Percentiles rank a stretch among this genome's conserved stretches.
phyloP scores from a whole-genome alignment of 2,329 filamentous ascomycete genomes.

The Chrysosporium keratinophilum region DNA sequence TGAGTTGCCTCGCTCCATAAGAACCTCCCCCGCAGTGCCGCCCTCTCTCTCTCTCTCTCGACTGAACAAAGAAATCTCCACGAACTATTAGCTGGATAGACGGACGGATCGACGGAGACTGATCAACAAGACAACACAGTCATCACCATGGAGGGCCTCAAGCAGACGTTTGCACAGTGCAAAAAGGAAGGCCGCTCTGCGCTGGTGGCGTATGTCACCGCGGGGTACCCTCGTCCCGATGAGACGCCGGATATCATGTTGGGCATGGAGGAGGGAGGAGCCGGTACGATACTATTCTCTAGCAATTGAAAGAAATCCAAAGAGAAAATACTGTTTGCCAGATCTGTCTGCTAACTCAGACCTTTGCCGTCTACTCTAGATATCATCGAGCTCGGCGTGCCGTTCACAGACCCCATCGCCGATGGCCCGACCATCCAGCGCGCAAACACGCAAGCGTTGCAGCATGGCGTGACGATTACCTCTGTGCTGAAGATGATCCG shows the following conservation, averaged over 20 bases:
- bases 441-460: slow-evolving; percentile 79
- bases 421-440: slow-evolving; percentile 96
- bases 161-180: slow-evolving; percentile 47
- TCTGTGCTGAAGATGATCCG: slow-evolving; percentile 74
- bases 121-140: not conserved
- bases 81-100: not conserved
- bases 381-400: slow-evolving; percentile 88
- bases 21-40: not conserved
- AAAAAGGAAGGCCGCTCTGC: slow-evolving; percentile 57
- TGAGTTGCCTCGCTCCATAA: not conserved
- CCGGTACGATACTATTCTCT: slow-evolving; percentile 49
- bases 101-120: not conserved
- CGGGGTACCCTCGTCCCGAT: slow-evolving; percentile 75
- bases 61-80: not conserved
- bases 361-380: slow-evolving; percentile 42
- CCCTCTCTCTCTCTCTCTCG: not conserved
- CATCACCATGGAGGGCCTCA: slow-evolving; percentile 44
- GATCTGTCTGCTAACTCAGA: not conserved
- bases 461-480: slow-evolving; percentile 76
- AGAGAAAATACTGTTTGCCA: not conserved
- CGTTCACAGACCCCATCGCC: slow-evolving; percentile 96
- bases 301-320: not conserved
- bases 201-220: slow-evolving; percentile 91
- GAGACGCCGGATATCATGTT: slow-evolving; percentile 76
- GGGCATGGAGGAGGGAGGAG: slow-evolving; percentile 82